Evolutionary conservation across 1,284 basidiomycete species (phyloP).

Genomic region (Rhodotorula sp.): DNA sequence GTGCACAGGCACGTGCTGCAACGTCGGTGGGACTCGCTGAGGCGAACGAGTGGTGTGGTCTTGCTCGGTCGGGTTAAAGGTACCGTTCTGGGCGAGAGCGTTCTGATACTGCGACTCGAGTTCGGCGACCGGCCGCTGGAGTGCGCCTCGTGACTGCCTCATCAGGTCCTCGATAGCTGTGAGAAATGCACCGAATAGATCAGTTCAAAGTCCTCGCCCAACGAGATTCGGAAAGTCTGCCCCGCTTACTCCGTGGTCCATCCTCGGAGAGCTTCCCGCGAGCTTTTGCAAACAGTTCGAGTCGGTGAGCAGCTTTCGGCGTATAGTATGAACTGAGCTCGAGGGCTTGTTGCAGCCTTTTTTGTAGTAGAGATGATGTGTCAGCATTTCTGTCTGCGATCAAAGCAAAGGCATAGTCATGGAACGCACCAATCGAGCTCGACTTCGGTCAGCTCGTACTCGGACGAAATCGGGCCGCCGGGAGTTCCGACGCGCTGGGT

Average conservation of each 20-base stretch:
- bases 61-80: not conserved
- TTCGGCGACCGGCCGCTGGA: not conserved
- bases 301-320: constrained; percentile 22
- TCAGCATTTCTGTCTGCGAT: no score
- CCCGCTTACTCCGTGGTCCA: not conserved
- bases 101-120: not conserved
- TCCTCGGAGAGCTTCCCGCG: not conserved
- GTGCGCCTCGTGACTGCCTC: not conserved
- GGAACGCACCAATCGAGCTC: constrained; percentile 37
- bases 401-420: no score
- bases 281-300: constrained; percentile 15
- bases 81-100: not conserved
- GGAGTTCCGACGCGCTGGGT: constrained; percentile 22
- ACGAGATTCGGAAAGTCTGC: no score
- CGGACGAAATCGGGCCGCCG: constrained; percentile 15
- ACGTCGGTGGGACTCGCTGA: not conserved
- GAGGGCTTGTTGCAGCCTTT: constrained; percentile 34
- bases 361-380: no score
- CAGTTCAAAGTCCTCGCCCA: not conserved
- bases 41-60: constrained; percentile 3
- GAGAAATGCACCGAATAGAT: not conserved
- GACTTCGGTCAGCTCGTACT: constrained; percentile 31
- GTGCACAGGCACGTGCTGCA: not conserved
- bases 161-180: constrained; percentile 5
- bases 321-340: constrained; percentile 36